Conservation (phyloP, 805 yeast genomes). For the Cyberlindnera veronae region DNA sequence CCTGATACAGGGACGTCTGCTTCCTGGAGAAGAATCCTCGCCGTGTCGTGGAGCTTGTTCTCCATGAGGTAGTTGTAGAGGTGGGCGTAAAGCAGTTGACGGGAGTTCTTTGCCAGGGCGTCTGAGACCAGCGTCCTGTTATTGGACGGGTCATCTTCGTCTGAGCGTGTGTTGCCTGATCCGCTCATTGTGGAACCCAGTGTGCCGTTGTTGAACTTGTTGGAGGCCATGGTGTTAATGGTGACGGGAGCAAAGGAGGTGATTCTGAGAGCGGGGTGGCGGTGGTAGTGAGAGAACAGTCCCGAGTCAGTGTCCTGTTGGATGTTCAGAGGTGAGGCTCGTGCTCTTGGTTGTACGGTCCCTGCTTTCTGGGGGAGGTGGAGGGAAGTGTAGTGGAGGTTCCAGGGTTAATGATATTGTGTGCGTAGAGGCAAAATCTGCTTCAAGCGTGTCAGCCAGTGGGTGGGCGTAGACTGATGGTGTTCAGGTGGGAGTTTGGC, state of each 20-base stretch:
- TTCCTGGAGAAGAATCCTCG: constrained; percentile 43
- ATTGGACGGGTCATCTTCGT: constrained; percentile 7
- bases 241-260: not conserved
- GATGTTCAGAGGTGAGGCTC: too few species aligned
- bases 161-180: not conserved
- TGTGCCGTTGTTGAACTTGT: constrained; percentile 8
- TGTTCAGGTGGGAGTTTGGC: too few species aligned
- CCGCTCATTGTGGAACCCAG: constrained; percentile 1
- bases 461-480: too few species aligned
- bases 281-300: too few species aligned
- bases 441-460: too few species aligned
- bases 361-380: too few species aligned
- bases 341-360: too few species aligned
- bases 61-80: constrained; percentile 46
- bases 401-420: too few species aligned
- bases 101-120: constrained; percentile 44
- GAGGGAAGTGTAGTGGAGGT: too few species aligned
- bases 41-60: constrained; percentile 47
- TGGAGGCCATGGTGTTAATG: not conserved
- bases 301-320: too few species aligned
- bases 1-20: constrained; percentile 39
- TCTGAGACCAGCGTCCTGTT: constrained; percentile 36
- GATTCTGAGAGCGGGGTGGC: too few species aligned
- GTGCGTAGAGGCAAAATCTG: too few species aligned
- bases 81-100: constrained; percentile 49